Conservation (phyloP, 2,329 filamentous ascomycete species). For the Pseudogymnoascus sp. region DNA sequence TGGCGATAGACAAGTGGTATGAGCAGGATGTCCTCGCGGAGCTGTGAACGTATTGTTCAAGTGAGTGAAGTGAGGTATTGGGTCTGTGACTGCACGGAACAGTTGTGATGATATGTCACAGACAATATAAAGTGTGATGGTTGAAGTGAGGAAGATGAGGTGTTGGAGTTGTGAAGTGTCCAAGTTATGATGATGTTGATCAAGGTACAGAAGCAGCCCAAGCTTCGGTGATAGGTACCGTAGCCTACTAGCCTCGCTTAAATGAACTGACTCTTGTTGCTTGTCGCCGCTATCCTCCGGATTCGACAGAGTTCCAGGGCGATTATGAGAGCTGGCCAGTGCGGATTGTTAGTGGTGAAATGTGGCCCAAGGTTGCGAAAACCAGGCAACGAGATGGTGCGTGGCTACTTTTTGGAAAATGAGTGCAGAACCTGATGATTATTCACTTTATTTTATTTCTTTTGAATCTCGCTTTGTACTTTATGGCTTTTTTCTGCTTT, state of each 20-base stretch:
- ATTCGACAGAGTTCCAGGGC: slow-evolving; percentile 11
- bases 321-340: slow-evolving; percentile 12
- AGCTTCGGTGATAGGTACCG: slow-evolving; percentile 8
- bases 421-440: neutral
- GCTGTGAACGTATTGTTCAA: neutral
- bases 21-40: neutral
- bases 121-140: slow-evolving; percentile 1
- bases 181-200: slow-evolving; percentile 9
- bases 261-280: neutral
- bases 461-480: neutral
- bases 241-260: slow-evolving; percentile 5
- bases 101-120: slow-evolving; percentile 5
- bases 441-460: neutral
- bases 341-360: neutral
- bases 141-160: neutral
- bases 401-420: slow-evolving; percentile 4
- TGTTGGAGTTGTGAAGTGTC: slow-evolving; percentile 7
- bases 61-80: neutral
- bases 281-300: slow-evolving; percentile 6
- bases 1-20: slow-evolving; percentile 12
- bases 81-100: slow-evolving; percentile 8
- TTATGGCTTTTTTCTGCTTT: neutral
- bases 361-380: neutral
- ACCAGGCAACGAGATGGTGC: slow-evolving; percentile 2
- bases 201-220: slow-evolving; percentile 6